phyloP scores from a whole-genome alignment of 768 basidiomycete species.

The Boletus reticulatus region DNA sequence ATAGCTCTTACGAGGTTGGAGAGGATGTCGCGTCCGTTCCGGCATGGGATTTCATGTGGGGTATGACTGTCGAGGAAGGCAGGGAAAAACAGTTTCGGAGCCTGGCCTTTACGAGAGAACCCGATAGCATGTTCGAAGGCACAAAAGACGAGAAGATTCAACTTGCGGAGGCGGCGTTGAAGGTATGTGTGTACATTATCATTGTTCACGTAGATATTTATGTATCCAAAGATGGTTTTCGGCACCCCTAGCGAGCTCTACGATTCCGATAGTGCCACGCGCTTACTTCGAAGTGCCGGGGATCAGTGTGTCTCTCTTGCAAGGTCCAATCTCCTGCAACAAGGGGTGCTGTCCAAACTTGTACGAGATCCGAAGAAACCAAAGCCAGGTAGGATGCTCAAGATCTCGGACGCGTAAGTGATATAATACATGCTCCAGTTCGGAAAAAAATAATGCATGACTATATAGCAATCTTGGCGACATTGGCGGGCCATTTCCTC shows the following conservation, averaged over 20 bases:
- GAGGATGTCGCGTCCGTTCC: constrained; percentile 44
- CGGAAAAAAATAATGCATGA: background rate
- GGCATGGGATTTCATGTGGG: constrained; percentile 76
- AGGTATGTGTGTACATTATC: constrained; percentile 42
- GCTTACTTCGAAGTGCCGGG: constrained; percentile 55
- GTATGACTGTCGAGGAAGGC: constrained; percentile 64
- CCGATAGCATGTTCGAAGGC: constrained; percentile 28
- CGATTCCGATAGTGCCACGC: constrained; percentile 54
- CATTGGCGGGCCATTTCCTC: constrained; percentile 59
- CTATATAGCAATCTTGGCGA: constrained; percentile 60
- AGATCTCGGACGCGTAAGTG: constrained; percentile 68
- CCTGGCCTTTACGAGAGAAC: constrained; percentile 49
- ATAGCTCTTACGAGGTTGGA: constrained; percentile 47
- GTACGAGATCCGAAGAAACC: constrained; percentile 60
- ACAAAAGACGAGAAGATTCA: constrained; percentile 38
- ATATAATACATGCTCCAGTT: background rate
- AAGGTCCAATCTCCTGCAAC: constrained; percentile 56
- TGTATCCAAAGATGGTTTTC: constrained; percentile 61
- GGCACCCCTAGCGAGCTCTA: constrained; percentile 72
- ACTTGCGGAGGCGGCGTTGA: constrained; percentile 68
- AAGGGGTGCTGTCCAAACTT: constrained; percentile 65
- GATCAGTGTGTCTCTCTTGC: constrained; percentile 55
- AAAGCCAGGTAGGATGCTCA: constrained; percentile 71
- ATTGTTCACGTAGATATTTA: background rate
- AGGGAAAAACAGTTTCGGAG: constrained; percentile 67